Conservation (phyloP, 495 filamentous ascomycete genomes). For the Daldinia caldariorum region DNA sequence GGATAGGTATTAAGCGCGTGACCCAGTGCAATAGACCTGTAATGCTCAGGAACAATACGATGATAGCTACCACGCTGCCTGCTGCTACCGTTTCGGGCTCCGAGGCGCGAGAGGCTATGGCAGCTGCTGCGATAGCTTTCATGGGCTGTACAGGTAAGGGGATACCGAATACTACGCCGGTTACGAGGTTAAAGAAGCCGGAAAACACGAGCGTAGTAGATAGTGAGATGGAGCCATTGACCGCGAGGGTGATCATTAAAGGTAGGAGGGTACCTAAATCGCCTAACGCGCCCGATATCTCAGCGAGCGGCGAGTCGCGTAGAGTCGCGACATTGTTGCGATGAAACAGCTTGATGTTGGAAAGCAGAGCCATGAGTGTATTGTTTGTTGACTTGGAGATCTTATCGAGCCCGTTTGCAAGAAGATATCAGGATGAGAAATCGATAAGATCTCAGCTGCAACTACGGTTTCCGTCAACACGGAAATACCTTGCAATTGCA, state of each 20-base stretch:
- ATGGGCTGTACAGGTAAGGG: constrained; percentile 88
- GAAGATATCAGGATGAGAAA: background rate
- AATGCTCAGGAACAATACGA: constrained; percentile 77
- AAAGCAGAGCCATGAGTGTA: constrained; percentile 34
- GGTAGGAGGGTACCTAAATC: constrained; percentile 93
- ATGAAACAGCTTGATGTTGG: constrained; percentile 49
- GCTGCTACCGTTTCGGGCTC: constrained; percentile 77
- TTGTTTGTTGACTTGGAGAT: constrained; percentile 2
- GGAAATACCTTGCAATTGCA: constrained; percentile 12
- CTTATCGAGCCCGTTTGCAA: background rate
- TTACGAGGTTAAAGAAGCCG: constrained; percentile 84
- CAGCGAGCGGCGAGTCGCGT: constrained; percentile 67
- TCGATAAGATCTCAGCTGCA: constrained; percentile 14
- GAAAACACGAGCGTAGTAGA: constrained; percentile 87
- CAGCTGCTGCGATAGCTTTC: constrained; percentile 89
- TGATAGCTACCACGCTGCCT: constrained; percentile 75
- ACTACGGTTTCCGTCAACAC: constrained; percentile 37
- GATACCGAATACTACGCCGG: constrained; percentile 83
- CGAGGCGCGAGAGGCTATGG: constrained; percentile 73
- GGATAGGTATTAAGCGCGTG: constrained; percentile 76
- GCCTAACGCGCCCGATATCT: constrained; percentile 89
- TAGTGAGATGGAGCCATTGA: constrained; percentile 78
- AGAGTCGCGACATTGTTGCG: constrained; percentile 59
- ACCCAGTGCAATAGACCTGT: constrained; percentile 79
- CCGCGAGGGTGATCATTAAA: constrained; percentile 81